Base-by-base conservation (phyloP, 179 eudicot genomes). In the Amaranthus tricolor region DNA sequence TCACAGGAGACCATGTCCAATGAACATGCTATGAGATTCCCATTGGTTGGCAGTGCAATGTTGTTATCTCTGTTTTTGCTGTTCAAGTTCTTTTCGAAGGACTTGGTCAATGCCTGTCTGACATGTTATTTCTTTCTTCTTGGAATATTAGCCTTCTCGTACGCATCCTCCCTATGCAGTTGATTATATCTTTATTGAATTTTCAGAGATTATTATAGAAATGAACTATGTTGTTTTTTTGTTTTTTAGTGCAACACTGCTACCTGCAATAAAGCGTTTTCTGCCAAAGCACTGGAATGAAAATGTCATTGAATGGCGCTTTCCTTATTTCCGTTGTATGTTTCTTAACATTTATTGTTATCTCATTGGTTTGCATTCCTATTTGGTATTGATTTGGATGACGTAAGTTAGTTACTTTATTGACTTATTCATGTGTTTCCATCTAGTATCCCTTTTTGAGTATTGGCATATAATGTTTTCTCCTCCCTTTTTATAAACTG, bases 41-140 rank as follows among this genome's bases (percentile, higher is more conserved):
- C 99, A 52, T 87, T 95, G 74, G 96, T 95, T 77, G 99, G 97
- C 73, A 95, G 97, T 80, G 99, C 97, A 20, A 88, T 95, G 99
- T 77, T 95, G 83, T 65, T 92, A 77, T 92, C 97, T 7, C 83
- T 95, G 75, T 95, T 95, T 85, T 84, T 90, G 79, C 96, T 95
- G 50, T 95, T 95, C 75, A 95, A 95, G 84, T 94, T 94, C 76
- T 82, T 94, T 68, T 87, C 96, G 19, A 94, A 92, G 81, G 96
- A 94, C 86, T 82, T 94, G 89, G 98, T 94, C 57, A 94, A 92
- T 78, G 93, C 98, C 65, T 97, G 92, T 68, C 73, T 94, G 72
- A 92, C 98, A 8, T 80, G 87, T 85, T 92, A 94, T 83, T 94
- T 94, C 88, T 87, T 94, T 73, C 81, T 92, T 72, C 97, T 94